Base-by-base conservation (phyloP, 306 rosid species). In the Cucurbita moschata region DNA sequence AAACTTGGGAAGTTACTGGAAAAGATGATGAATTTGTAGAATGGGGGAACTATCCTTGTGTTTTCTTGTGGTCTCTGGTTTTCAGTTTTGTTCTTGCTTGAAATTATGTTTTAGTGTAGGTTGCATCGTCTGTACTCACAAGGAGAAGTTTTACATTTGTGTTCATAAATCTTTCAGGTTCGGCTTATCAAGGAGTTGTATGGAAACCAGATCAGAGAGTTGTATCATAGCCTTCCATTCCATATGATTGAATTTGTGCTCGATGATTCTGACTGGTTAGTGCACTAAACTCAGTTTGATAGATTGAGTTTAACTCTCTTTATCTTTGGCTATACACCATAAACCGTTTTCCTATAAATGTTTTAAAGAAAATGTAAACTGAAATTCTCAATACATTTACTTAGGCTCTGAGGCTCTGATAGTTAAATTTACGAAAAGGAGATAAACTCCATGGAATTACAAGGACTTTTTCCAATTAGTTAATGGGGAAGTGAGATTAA, bases 131-230 rank as follows among this genome's bases (percentile, higher is more conserved):
- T 14, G 35, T 69, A 12, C 19, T 4, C 42, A 47, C 74, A 21
- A 23, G 11, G 46, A 26, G 14, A 70, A 70, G 44, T 7, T 12
- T 70, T 62, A 70, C 40, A 30, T 70, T 23, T 70, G 74, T 50
- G 30, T 53, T 62, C 69, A 62, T 39, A 62, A 77, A 78, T 78
- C 52, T 71, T 58, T 82, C 82, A 94, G 98, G 98, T 94, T 77
- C 85, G 90, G 75, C 97, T 94, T 67, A 84, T 82, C 81, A 94
- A 94, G 88, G 98, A 94, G 80, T 90, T 94, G 63, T 94, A 89
- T 75, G 97, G 98, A 77, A 89, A 87, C 67, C 98, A 94, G 82
- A 90, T 90, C 65, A 77, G 77, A 72, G 92, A 90, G 83, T 77
- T 89, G 79, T 86, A 88, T 81, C 91, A 87, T 77, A 90, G 90